Evolutionary conservation across 2,329 filamentous ascomycete genomes (phyloP), one percentile per base, ranked within the genome.

Genomic region (Penicillium sclerotigenum): DNA sequence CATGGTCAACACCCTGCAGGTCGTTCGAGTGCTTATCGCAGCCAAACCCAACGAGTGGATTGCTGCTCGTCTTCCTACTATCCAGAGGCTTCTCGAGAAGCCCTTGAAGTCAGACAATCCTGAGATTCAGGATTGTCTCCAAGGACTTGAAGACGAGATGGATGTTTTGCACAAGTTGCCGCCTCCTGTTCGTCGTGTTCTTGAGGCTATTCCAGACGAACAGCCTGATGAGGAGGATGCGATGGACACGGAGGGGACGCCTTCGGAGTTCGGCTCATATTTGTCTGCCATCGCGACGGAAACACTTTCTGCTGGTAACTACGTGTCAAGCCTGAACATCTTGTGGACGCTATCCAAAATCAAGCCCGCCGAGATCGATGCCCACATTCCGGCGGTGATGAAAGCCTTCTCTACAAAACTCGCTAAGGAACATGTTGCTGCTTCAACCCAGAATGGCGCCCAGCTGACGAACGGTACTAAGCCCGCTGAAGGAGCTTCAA

Each of bases 21-120:
- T 97, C 38, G 81, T 99, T 58, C 89, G 93, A 46, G 89, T 97
- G 57, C 86, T 99, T 46, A 80, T 97, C 57, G 91, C 94, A 65
- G 87, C 88, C 60, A 95, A 96, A 73, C 80, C 89, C 0, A 87
- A 96, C 67, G 90, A 96, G 3, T 99, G 94, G 94, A 87, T 97
- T 36, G 77, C 91, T 50, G 85, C 86, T 66, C 90, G 91, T 61
- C 83, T 96, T 65, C 75, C 87, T 0, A 80, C 86, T 28, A 81
- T 97, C 28, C 91, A 97, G 71, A 96, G 91, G 70, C 84, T 97
- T 13, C 76, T 97, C 14, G 92, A 97, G 60, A 97, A 96, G 76
- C 86, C 89, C 13, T 77, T 99, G 52, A 90, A 89, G 66, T 93
- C 87, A 3, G 93, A 97, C 63, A 89, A 92, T 61, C 85, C 91